Conservation (phyloP, 805 yeast genomes). For the Kluyveromyces siamensis region DNA sequence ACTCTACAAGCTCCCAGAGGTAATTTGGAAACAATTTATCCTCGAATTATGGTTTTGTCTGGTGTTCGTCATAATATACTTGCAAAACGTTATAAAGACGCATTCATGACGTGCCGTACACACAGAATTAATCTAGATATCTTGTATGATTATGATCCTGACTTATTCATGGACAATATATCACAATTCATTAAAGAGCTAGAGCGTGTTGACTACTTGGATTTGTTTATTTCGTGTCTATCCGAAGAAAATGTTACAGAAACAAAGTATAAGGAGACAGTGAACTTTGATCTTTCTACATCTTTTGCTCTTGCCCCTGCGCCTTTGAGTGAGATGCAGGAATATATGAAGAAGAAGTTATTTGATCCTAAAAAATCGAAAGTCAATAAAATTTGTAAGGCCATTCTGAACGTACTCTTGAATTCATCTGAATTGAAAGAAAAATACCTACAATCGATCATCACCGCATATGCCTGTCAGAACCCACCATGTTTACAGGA, state of each 20-base stretch:
- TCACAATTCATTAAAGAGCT: slow-evolving; percentile 64
- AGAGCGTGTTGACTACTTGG: slow-evolving; percentile 65
- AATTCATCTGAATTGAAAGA: slow-evolving; percentile 39
- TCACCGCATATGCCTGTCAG: slow-evolving; percentile 90
- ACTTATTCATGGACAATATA: slow-evolving; percentile 51
- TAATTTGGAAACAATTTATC: slow-evolving; percentile 86
- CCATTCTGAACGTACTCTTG: slow-evolving; percentile 48
- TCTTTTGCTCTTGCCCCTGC: slow-evolving; percentile 23
- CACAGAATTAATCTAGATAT: slow-evolving; percentile 90
- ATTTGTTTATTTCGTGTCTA: slow-evolving; percentile 77
- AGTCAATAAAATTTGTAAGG: slow-evolving; percentile 69
- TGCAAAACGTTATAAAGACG: slow-evolving; percentile 50
- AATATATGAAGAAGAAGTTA: slow-evolving; percentile 33
- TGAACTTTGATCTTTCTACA: slow-evolving; percentile 22
- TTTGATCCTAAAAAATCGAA: slow-evolving; percentile 41
- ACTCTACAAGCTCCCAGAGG: slow-evolving; percentile 94
- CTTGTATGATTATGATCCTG: slow-evolving; percentile 79
- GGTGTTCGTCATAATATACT: slow-evolving; percentile 69
- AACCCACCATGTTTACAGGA: slow-evolving; percentile 75
- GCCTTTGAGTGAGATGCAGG: slow-evolving; percentile 31
- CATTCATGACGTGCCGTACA: slow-evolving; percentile 75
- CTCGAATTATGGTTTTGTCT: slow-evolving; percentile 82
- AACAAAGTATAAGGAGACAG: slow-evolving; percentile 77
- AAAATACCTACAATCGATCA: slow-evolving; percentile 62
- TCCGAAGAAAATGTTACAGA: slow-evolving; percentile 77